Conservation (phyloP, 2,329 filamentous ascomycete genomes). For the Leptographium flavum region DNA sequence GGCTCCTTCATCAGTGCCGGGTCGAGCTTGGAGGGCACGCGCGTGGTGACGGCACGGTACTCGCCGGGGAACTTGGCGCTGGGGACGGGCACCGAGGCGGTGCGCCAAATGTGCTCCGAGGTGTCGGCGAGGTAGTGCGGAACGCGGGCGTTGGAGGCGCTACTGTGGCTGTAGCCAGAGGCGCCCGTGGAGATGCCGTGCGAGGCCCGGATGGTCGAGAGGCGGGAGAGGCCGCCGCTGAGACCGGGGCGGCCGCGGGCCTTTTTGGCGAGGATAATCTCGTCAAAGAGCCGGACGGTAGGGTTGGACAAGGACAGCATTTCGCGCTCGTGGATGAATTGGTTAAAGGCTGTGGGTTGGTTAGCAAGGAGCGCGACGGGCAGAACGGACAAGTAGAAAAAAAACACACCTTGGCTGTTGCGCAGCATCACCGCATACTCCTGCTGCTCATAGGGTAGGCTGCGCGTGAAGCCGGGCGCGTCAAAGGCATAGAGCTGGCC, state of each 20-base stretch:
- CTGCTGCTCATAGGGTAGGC: slow-evolving; percentile 50
- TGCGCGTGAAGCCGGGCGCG: slow-evolving; percentile 50
- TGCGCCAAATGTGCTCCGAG: slow-evolving; percentile 68
- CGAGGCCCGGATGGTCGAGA: slow-evolving; percentile 44
- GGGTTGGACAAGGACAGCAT: slow-evolving; percentile 46
- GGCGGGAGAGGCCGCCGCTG: slow-evolving; percentile 35
- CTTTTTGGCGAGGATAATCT: slow-evolving; percentile 69
- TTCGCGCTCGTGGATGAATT: slow-evolving; percentile 75
- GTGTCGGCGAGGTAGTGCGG: slow-evolving; percentile 56
- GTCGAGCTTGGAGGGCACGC: slow-evolving; percentile 73
- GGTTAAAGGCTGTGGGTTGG: slow-evolving; percentile 46
- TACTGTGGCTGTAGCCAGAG: slow-evolving; percentile 12
- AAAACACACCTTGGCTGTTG: slow-evolving; percentile 44
- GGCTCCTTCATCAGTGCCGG: slow-evolving; percentile 82
- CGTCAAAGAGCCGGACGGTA: slow-evolving; percentile 63
- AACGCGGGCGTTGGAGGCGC: slow-evolving; percentile 19
- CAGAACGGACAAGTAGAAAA: background rate
- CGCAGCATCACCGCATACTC: slow-evolving; percentile 50
- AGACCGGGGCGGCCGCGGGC: slow-evolving; percentile 50
- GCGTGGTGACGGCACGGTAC: slow-evolving; percentile 44
- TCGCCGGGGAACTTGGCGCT: slow-evolving; percentile 48
- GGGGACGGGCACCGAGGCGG: slow-evolving; percentile 44
- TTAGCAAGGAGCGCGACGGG: background rate
- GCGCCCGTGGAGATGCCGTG: slow-evolving; percentile 31
- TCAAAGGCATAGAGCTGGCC: slow-evolving; percentile 50